Evolutionary conservation across 108 stramenopile species (phyloP).

Genomic region (Nitzschia sp.): DNA sequence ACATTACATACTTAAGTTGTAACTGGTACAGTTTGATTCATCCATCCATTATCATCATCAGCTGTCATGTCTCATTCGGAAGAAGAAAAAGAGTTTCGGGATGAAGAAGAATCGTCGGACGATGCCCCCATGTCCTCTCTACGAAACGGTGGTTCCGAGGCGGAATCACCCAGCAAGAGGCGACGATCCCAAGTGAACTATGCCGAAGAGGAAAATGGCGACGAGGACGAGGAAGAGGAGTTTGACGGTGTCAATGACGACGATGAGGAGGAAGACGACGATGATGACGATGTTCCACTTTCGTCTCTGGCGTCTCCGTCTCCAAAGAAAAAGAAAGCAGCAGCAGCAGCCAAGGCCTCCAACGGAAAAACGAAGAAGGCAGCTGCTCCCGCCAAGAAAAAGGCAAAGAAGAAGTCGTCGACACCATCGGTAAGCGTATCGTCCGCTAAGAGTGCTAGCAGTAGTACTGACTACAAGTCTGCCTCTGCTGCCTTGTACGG

Average conservation of each 20-base stretch:
- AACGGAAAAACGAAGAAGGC: conserved; percentile 26
- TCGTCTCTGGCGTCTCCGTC: conserved; percentile 44
- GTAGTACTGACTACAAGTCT: conserved; percentile 38
- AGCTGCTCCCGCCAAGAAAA: conserved; percentile 37
- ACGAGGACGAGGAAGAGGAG: conserved; percentile 21
- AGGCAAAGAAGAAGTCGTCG: conserved; percentile 41
- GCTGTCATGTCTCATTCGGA: conserved; percentile 15
- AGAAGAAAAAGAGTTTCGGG: conserved; percentile 11
- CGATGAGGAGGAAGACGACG: conserved; percentile 37
- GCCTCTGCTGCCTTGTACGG: conserved; percentile 53
- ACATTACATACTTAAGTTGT: too few species aligned
- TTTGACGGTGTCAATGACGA: conserved; percentile 12
- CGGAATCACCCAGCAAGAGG: neutral
- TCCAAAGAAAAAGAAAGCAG: conserved; percentile 35
- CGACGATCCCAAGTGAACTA: conserved; percentile 11
- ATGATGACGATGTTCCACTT: conserved; percentile 74
- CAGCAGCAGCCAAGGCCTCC: conserved; percentile 11
- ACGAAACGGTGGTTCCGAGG: neutral
- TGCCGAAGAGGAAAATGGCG: conserved; percentile 27
- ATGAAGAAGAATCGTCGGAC: conserved; percentile 11
- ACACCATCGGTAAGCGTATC: conserved; percentile 31
- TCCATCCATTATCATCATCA: too few species aligned
- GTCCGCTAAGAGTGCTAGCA: conserved; percentile 9
- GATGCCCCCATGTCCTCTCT: conserved; percentile 13
- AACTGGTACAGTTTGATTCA: too few species aligned